Base-by-base conservation (phyloP, 352 stramenopile species). In the Phytophthora boehmeriae region DNA sequence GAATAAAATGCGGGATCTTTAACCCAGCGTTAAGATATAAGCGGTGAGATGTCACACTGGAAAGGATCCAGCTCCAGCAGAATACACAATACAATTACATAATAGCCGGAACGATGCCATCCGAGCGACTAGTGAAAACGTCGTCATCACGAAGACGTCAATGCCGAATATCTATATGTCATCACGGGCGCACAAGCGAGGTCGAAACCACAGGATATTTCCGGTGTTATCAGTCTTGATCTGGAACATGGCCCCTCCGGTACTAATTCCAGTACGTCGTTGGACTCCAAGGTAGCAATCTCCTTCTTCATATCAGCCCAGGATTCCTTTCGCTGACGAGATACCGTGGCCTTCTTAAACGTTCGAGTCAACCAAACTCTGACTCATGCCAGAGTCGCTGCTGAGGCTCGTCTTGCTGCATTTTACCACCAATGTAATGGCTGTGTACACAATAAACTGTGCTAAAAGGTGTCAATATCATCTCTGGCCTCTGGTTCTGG, bases 1-100 rank as follows among this genome's bases (percentile, higher is more conserved):
- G 2, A 10, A 62, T 48, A 19, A 43, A 54, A 27, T 61, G 43
- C 22, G 43, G 6, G 8, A 39, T 63, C 14, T 44, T 36, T 19
- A 46, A 19, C 14, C 14, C 16, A 3, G 34, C 32, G 25, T 66
- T 66, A 5, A 54, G 27, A 22, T 54, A 66, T 2, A n/a, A n/a
- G 48, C 48, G n/a, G 49, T 66, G 39, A 49, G n/a, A 66, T 36
- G 19, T 65, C 57, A 27, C 48, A n/a, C 16, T 32, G 17, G 3
- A 55, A 49, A 17, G 13, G 35, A 34, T 63, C 44, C 25, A 63
- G 14, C 13, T 6, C 45, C 8, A 63, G 50, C 11, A 45, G 1
- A 5, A 49, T 20, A 19, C 45, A 55, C 4, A 63, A 23, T 1
- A 25, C 36, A n/a, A n/a, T n/a, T 5, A 63, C 36, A 8, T n/a